These are phyloP conservation scores for Colletotrichum lentis DNA, from an alignment of 2,329 filamentous ascomycete species.

Conservation along the genomic window DNA sequence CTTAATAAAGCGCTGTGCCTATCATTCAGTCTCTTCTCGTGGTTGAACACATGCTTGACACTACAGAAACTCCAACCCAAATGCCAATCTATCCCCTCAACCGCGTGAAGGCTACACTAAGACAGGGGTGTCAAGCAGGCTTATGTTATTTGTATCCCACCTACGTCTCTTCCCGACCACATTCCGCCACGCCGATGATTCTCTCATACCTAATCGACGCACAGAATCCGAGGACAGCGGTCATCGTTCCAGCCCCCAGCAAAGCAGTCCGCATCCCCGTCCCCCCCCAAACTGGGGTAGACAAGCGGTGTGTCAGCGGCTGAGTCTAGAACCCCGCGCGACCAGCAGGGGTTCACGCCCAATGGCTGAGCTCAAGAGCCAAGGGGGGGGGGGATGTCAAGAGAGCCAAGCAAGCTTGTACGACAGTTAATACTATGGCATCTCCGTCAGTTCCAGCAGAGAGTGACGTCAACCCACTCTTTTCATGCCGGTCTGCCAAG, in stretches of 20 bases:
- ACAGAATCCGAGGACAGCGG: neutral
- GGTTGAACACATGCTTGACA: no score
- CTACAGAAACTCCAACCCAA: no score
- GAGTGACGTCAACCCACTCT: constrained; percentile 22
- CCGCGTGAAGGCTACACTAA: no score
- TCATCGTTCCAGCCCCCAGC: constrained; percentile 2
- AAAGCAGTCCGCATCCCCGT: neutral
- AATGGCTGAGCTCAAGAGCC: constrained; percentile 2
- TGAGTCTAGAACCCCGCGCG: constrained; percentile 19
- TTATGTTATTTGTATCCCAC: no score
- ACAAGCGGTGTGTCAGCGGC: constrained; percentile 26
- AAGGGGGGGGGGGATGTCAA: neutral
- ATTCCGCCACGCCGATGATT: neutral
- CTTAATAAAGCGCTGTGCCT: no score
- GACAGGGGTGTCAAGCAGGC: no score
- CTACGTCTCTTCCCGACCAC: neutral
- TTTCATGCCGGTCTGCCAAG: constrained; percentile 8
- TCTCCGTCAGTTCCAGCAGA: constrained; percentile 1
- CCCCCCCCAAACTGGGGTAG: neutral
- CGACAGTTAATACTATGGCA: neutral
- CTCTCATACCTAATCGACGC: neutral
- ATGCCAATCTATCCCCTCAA: no score
- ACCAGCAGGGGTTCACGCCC: constrained; percentile 13
- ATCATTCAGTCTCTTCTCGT: no score
- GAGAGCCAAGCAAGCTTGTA: constrained; percentile 3